Conservation (phyloP, 495 filamentous ascomycete species). For the Podospora fimiseda region DNA sequence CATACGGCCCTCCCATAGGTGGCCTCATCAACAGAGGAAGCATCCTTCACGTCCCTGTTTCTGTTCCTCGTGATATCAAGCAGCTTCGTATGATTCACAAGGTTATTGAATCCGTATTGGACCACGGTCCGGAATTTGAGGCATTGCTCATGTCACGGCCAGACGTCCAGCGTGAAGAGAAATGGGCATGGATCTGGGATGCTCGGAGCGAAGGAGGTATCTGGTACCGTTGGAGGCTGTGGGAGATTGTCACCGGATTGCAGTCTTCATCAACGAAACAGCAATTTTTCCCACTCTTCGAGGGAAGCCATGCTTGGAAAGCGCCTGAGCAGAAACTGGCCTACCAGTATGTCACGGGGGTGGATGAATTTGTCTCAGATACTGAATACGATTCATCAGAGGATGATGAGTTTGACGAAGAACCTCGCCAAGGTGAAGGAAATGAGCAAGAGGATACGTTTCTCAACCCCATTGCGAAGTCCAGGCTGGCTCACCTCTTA, state of each 20-base stretch:
- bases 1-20: constrained; percentile 46
- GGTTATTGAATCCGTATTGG: constrained; percentile 70
- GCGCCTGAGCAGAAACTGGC: constrained; percentile 58
- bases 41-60: constrained; percentile 64
- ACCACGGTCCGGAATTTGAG: constrained; percentile 83
- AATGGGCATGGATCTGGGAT: constrained; percentile 94
- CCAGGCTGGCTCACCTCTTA: constrained; percentile 73
- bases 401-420: constrained; percentile 75
- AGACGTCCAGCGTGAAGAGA: constrained; percentile 73
- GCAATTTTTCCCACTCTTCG: constrained; percentile 57
- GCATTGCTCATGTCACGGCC: constrained; percentile 82
- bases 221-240: constrained; percentile 88
- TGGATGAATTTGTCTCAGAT: constrained; percentile 75
- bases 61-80: constrained; percentile 69
- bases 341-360: constrained; percentile 66
- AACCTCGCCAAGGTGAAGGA: constrained; percentile 47
- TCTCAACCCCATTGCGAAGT: constrained; percentile 77
- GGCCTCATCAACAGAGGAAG: constrained; percentile 41
- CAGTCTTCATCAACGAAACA: constrained; percentile 26
- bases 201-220: constrained; percentile 69
- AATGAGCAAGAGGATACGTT: constrained; percentile 60
- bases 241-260: constrained; percentile 67
- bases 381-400: constrained; percentile 83
- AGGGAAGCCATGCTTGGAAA: constrained; percentile 64
- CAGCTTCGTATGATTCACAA: constrained; percentile 82